These are phyloP conservation scores for Phaeoacremonium minimum DNA, from an alignment of 2,329 filamentous ascomycete genomes.

Conservation along the genomic window DNA sequence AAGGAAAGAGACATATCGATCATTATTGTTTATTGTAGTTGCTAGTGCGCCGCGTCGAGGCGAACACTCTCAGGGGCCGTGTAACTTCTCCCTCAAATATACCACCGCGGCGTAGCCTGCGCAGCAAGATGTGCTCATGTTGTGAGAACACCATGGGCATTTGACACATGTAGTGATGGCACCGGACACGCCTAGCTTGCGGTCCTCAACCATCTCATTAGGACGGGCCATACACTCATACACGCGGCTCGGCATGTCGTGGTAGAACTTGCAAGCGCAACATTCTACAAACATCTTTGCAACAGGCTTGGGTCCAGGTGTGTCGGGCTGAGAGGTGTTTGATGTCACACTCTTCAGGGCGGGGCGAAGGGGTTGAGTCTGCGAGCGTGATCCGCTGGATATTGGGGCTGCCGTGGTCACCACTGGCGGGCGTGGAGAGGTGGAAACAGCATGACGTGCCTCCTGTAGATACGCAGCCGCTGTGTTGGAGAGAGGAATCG, in stretches of 20 bases:
- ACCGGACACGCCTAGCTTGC: conserved; percentile 47
- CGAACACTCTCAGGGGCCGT: conserved; percentile 29
- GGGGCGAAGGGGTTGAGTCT: conserved; percentile 1
- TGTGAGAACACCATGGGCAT: conserved; percentile 70
- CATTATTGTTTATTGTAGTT: no score
- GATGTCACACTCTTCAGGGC: no score
- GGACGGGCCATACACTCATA: conserved; percentile 63
- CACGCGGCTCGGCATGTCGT: conserved; percentile 60
- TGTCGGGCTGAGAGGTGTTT: conserved; percentile 9
- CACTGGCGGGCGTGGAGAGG: conserved; percentile 14
- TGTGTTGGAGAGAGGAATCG: conserved; percentile 15
- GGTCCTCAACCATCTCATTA: conserved; percentile 47
- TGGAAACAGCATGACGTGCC: conserved; percentile 24
- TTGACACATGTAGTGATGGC: conserved; percentile 57
- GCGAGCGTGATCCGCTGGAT: conserved; percentile 2
- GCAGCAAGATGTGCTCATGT: conserved; percentile 66
- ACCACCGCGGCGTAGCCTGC: conserved; percentile 65
- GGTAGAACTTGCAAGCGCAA: conserved; percentile 60
- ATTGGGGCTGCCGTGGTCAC: conserved; percentile 1
- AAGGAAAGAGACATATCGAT: no score
- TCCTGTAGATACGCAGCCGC: conserved; percentile 29
- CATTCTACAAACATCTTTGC: conserved; percentile 64
- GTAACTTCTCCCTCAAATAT: conserved; percentile 60
- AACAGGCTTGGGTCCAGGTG: conserved; percentile 30
- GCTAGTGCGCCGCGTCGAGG: no score